These are phyloP conservation scores for Sugiyamaella paludigena DNA, from an alignment of 1,139 yeast genomes.

Conservation along the genomic window DNA sequence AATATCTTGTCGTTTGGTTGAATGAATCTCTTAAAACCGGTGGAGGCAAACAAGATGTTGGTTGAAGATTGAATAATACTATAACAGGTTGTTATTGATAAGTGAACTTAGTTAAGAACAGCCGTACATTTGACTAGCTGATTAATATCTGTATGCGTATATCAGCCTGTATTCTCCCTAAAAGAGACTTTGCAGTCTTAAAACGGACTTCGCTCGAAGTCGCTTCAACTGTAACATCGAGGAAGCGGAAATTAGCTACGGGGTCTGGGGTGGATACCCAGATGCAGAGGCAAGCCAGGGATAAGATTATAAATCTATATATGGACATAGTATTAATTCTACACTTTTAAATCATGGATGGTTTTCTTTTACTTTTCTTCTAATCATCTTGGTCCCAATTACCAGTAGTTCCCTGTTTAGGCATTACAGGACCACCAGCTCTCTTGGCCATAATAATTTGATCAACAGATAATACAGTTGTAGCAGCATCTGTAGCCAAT, in stretches of 20 bases:
- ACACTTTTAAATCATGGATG: background rate
- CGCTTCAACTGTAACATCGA: too few relatives aligned
- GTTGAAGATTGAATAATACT: too few relatives aligned
- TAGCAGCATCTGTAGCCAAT: constrained; percentile 94
- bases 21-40: too few relatives aligned
- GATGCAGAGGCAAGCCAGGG: constrained; percentile 3
- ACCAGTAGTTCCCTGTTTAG: constrained; percentile 84
- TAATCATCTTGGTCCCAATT: constrained; percentile 97
- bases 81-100: too few relatives aligned
- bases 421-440: constrained; percentile 96
- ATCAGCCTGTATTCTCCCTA: background rate
- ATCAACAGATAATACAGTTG: constrained; percentile 84
- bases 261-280: constrained; percentile 7
- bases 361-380: constrained; percentile 32
- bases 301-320: background rate
- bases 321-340: too few relatives aligned
- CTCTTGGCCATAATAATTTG: constrained; percentile 93
- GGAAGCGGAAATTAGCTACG: constrained; percentile 5
- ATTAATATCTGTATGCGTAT: too few relatives aligned
- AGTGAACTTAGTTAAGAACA: too few relatives aligned
- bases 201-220: background rate
- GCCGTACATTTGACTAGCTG: too few relatives aligned
- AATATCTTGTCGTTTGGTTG: background rate
- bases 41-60: too few relatives aligned
- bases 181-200: background rate